These are phyloP conservation scores for Russula vinacea DNA, from an alignment of 768 basidiomycete species.

Conservation along the genomic window DNA sequence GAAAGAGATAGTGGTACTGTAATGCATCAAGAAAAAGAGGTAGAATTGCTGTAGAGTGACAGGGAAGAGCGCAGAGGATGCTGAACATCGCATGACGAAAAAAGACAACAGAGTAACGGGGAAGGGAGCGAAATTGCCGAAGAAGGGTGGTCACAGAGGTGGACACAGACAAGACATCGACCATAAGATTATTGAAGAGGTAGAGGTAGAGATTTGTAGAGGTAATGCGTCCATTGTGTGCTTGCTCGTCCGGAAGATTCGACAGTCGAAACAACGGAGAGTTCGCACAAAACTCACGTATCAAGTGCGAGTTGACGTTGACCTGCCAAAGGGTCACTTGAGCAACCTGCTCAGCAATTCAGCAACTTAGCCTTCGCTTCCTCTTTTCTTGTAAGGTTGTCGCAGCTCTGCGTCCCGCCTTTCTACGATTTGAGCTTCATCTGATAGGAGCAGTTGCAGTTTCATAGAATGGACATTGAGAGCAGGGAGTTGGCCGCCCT, in stretches of 20 bases:
- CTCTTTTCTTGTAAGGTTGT: constrained; percentile 61
- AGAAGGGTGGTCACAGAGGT: too few species aligned
- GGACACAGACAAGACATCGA: too few species aligned
- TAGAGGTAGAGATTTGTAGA: too few species aligned
- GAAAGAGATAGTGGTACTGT: too few species aligned
- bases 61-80: too few species aligned
- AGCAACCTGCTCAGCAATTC: constrained; percentile 62
- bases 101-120: too few species aligned
- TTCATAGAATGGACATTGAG: constrained; percentile 97
- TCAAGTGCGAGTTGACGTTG: constrained; percentile 3
- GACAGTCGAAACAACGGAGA: neutral
- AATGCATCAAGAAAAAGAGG: too few species aligned
- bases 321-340: constrained; percentile 6
- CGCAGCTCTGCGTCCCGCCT: constrained; percentile 74
- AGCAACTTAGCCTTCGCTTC: constrained; percentile 58
- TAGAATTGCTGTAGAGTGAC: too few species aligned
- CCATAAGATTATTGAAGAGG: too few species aligned
- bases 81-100: too few species aligned
- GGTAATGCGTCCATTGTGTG: too few species aligned
- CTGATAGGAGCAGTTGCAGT: constrained; percentile 79
- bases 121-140: too few species aligned
- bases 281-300: neutral
- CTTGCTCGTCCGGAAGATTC: neutral
- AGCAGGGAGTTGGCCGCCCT: constrained; percentile 82
- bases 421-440: constrained; percentile 83